Base-by-base conservation (phyloP, 495 filamentous ascomycete species). In the Trichoderma virens region DNA sequence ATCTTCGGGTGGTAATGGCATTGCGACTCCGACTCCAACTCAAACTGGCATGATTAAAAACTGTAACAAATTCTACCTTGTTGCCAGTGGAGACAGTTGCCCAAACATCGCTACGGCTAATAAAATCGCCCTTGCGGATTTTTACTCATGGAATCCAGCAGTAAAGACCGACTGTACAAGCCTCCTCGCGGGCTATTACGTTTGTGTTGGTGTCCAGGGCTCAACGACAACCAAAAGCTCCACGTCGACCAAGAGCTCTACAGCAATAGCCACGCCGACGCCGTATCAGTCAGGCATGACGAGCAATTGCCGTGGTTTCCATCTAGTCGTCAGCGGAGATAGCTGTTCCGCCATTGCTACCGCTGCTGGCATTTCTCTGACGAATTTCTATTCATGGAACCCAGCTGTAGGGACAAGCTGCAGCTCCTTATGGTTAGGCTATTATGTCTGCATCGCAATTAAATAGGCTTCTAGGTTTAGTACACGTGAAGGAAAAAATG, bases 21-120 rank as follows among this genome's bases (percentile, higher is more conserved):
- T 59, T 8, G 27, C 64, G 5, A 67, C 69, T 7, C 71, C 71
- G 5, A 64, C 38, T 0, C 72, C 69, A 25, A 66, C 39, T 18
- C 66, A 70, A 59, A 39, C 59, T 0, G 66, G 69, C 0, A 68
- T 70, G n/a, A 39, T 64, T 5, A 14, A 39, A 2, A 66, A 61
- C 59, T 74, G 69, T 38, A 38, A 67, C 27, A 35, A 60, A 2
- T 74, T 69, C 63, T 54, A 73, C n/a, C 14, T 43, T 0, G 71
- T 70, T 0, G 20, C 18, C 1, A 20, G 16, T 1, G 71, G 68
- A 0, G 67, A 70, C 3, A n/a, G 14, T 18, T 45, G n/a, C 18
- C 5, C 9, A 13, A 14, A 16, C n/a, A 45, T 45, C 18, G 41
- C 41, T 7, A 5, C 41, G 5, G n/a, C n/a, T 18, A 20, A 16